A percentile compares a stretch with the other conserved stretches of the same genome.
These are phyloP conservation scores for Nakazawaea holstii DNA, from an alignment of 805 yeast species.

Conservation along the genomic window DNA sequence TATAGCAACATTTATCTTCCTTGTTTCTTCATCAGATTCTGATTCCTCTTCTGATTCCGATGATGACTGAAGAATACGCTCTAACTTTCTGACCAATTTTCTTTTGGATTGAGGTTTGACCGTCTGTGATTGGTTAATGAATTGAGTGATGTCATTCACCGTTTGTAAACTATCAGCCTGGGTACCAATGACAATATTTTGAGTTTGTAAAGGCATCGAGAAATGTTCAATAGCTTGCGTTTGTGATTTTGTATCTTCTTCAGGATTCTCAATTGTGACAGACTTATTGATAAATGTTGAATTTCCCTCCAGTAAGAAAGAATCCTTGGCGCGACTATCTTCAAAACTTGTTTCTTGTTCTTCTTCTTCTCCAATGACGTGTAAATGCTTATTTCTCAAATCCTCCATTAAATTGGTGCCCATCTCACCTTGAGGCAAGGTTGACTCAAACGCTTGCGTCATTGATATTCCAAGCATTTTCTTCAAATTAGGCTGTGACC, in stretches of 20 bases:
- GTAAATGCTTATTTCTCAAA: slow-evolving; percentile 10
- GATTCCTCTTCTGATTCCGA: slow-evolving; percentile 28
- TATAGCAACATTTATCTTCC: slow-evolving; percentile 15
- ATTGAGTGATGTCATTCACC: slow-evolving; percentile 4
- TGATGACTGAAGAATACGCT: slow-evolving; percentile 10
- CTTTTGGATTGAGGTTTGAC: slow-evolving; percentile 3
- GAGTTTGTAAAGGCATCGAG: slow-evolving; percentile 19
- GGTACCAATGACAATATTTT: slow-evolving; percentile 24
- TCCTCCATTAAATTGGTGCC: slow-evolving; percentile 5
- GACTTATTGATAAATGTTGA: not conserved
- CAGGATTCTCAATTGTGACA: slow-evolving; percentile 2
- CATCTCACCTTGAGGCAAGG: slow-evolving; percentile 1
- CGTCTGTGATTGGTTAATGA: slow-evolving; percentile 1
- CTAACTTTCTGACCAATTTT: slow-evolving; percentile 15
- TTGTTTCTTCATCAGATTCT: slow-evolving; percentile 31
- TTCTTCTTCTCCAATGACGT: slow-evolving; percentile 11
- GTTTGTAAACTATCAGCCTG: slow-evolving; percentile 20
- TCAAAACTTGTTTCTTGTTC: slow-evolving; percentile 8
- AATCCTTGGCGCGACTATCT: slow-evolving; percentile 12
- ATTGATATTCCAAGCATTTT: slow-evolving; percentile 7
- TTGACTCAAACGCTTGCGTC: slow-evolving; percentile 8
- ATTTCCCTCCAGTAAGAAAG: slow-evolving; percentile 1
- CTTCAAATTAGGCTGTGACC: slow-evolving; percentile 11
- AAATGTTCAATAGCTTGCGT: not conserved
- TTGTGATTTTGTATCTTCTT: not conserved